Base-by-base conservation (phyloP, 768 basidiomycete genomes). In the Lentinula raphanica region DNA sequence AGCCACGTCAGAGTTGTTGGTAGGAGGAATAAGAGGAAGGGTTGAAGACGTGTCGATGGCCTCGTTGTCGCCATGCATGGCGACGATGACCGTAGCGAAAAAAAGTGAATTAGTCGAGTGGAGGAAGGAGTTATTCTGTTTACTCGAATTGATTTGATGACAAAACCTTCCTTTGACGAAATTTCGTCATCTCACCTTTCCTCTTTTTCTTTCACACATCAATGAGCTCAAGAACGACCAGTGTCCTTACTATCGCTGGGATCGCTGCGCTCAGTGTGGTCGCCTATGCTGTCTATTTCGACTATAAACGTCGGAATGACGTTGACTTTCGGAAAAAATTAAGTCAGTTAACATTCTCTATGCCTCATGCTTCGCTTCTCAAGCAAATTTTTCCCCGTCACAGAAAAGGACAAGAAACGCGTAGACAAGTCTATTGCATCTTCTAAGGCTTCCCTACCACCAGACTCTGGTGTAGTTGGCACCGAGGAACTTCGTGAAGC, bases 391-490 rank as follows among this genome's bases (percentile, higher is more conserved):
- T 61, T 54, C 12, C 32, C n/a, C n/a, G n/a, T n/a, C 35, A 25
- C 70, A 98, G 94, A 86, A 68, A 94, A 90, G 74, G 90, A 99
- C 69, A 90, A 94, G 74, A 95, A 96, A 76, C 88, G 89, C 71
- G 79, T 91, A 57, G 79, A 86, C 60, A 90, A 90, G 73, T 80
- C 80, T 25, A 75, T 81, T 5, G 78, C 82, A 0, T 70, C 82
- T 64, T 77, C 82, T 61, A 79, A 77, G 60, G 74, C 76, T 55
- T 70, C 75, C 15, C 72, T 75, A 49, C 63, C 71, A 7, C 58
- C 68, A 2, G 60, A 67, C 11, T 59, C 66, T 3, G 64, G 64
- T n/a, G 67, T 66, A 3, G 65, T 82, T 49, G 68, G 79, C 35
- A 69, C 78, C 11, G 83, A 79, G 36, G 81, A 85, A 65, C 72